Conservation (phyloP, 1,284 basidiomycete species). For the Vanrija sp. region DNA sequence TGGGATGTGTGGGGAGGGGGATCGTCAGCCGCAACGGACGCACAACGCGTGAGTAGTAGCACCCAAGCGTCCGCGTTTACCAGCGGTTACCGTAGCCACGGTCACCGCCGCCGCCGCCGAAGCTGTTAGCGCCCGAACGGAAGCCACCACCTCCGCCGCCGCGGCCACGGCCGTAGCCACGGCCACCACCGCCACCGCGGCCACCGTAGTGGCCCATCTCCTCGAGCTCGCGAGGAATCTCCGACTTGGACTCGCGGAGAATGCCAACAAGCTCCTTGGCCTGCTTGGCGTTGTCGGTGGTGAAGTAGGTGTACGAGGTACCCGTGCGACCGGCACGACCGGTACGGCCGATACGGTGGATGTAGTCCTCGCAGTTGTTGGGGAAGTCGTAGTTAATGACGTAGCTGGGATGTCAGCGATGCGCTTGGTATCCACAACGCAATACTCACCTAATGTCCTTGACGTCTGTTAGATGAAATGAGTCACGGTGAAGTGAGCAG, state of each 20-base stretch:
- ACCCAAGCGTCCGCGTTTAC: conserved; percentile 12
- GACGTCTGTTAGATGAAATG: conserved; percentile 37
- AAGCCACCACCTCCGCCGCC: conserved; percentile 54
- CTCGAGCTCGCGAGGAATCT: conserved; percentile 81
- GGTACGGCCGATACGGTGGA: conserved; percentile 57
- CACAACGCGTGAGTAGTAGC: conserved; percentile 7
- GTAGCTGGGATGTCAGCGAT: conserved; percentile 19
- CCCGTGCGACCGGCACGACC: conserved; percentile 56
- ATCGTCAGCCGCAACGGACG: conserved; percentile 9
- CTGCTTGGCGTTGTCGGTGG: conserved; percentile 87
- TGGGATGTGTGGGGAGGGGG: neutral
- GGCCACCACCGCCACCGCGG: conserved; percentile 50
- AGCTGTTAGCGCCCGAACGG: conserved; percentile 21
- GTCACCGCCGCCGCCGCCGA: conserved; percentile 43
- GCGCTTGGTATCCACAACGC: neutral
- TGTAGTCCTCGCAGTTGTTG: conserved; percentile 59
- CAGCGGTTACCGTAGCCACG: conserved; percentile 37
- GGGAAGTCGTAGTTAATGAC: conserved; percentile 85
- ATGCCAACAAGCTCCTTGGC: conserved; percentile 88
- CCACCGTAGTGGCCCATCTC: conserved; percentile 88
- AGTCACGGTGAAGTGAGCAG: conserved; percentile 17
- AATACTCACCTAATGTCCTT: conserved; percentile 41
- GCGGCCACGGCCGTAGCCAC: conserved; percentile 51
- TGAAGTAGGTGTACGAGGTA: conserved; percentile 94
- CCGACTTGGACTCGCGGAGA: conserved; percentile 82